Base-by-base conservation (phyloP, 495 filamentous ascomycete genomes). In the Trichocladium antarcticum region DNA sequence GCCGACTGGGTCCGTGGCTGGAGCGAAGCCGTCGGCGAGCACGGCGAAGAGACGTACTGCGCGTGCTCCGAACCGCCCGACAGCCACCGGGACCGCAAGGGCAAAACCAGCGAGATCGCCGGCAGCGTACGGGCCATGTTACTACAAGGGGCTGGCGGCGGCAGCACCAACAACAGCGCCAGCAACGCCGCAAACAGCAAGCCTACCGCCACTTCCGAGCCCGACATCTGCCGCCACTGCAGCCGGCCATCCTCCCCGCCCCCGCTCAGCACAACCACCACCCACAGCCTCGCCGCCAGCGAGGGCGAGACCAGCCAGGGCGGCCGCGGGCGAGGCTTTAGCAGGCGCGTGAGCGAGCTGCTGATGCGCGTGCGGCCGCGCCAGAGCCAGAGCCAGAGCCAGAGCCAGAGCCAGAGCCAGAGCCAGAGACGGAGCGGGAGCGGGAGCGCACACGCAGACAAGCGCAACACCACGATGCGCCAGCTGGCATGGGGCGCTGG, bases 1-100 rank as follows among this genome's bases (percentile, higher is more conserved):
- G 59, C 55, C n/a, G 59, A 64, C 29, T 64, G 61, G 61, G 60
- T 64, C 22, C 59, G 57, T 11, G 59, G 61, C 40, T 64, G 61
- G 61, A 64, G 61, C 40, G 44, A 58, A 14, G 51, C 45, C 12
- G 61, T 64, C 32, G 45, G 42, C 42, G 35, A 19, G 14, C 48
- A 57, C 40, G 61, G 61, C 27, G 43, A 50, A 5, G 46, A 47
- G 16, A 52, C 61, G 6, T 64, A 64, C 45, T 64, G 61, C 36
- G 50, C 47, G 4, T 64, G 61, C 47, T 62, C 61, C 5, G 57
- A 58, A 28, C 22, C 45, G 1, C n/a, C 55, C 31, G 32, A 49
- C 15, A 37, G 0, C 3, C 22, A 14, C 31, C 35, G 36, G 29
- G 51, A 37, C 17, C 35, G 44, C 24, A 55, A 51, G 19, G 34